A percentile compares a stretch with the other conserved stretches of the same genome.
Conservation (phyloP, 495 filamentous ascomycete genomes). For the Talaromyces stipitatus region DNA sequence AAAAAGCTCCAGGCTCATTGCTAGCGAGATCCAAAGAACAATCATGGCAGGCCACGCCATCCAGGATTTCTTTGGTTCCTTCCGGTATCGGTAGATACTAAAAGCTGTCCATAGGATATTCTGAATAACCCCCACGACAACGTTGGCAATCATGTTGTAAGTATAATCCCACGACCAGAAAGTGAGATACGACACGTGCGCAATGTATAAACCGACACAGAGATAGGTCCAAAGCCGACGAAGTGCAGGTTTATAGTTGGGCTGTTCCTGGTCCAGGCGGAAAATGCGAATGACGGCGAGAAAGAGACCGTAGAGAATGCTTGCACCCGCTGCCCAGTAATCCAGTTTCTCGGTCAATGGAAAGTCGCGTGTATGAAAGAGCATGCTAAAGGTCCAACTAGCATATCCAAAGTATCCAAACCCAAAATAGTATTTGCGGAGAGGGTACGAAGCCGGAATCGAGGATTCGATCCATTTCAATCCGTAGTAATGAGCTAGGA, state of each 20-base stretch:
- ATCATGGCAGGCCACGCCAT: slow-evolving; percentile 86
- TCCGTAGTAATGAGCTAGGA: slow-evolving; percentile 77
- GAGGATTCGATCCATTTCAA: slow-evolving; percentile 58
- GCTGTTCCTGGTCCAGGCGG: slow-evolving; percentile 61
- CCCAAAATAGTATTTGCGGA: slow-evolving; percentile 71
- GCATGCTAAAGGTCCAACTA: slow-evolving; percentile 78
- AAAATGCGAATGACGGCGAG: slow-evolving; percentile 74
- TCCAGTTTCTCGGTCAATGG: slow-evolving; percentile 82
- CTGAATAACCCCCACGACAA: slow-evolving; percentile 69
- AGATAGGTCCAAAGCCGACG: slow-evolving; percentile 66
- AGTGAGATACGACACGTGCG: slow-evolving; percentile 78
- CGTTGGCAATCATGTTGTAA: slow-evolving; percentile 96
- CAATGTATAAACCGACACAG: slow-evolving; percentile 62
- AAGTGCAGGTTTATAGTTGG: slow-evolving; percentile 44
- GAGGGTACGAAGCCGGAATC: slow-evolving; percentile 63
- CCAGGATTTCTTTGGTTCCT: slow-evolving; percentile 57
- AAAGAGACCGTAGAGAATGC: slow-evolving; percentile 85
- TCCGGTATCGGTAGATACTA: slow-evolving; percentile 65
- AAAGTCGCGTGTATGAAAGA: slow-evolving; percentile 91
- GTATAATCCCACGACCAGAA: slow-evolving; percentile 87
- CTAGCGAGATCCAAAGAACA: slow-evolving; percentile 84
- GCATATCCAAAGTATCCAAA: slow-evolving; percentile 77
- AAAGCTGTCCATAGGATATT: slow-evolving; percentile 84
- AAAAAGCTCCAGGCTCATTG: slow-evolving; percentile 90
- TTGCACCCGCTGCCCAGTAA: slow-evolving; percentile 91